Percentiles rank a stretch among this genome's conserved stretches.
Conservation (phyloP, 176 grass and related monocot species). For the Rhynchospora breviuscula region DNA sequence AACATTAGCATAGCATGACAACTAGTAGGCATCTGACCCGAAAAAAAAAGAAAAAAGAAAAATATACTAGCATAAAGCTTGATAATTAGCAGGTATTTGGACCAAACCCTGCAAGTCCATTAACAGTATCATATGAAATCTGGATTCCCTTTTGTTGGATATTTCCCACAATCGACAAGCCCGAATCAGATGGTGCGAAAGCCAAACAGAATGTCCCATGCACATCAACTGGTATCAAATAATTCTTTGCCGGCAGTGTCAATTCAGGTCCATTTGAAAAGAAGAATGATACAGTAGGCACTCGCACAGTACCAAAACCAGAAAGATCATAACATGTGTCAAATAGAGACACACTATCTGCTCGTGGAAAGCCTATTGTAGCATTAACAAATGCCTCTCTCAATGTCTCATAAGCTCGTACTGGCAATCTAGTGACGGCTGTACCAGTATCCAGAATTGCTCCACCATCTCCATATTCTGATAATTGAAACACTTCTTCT, state of each 20-base stretch:
- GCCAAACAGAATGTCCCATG: not conserved
- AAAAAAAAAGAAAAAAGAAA: not conserved
- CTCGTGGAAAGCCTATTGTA: not conserved
- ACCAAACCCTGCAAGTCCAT: not conserved
- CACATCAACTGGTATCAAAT: not conserved
- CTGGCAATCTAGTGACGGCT: not conserved
- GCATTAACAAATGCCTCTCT: not conserved
- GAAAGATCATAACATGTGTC: constrained; percentile 8
- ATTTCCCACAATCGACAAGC: not conserved
- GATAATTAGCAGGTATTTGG: not conserved
- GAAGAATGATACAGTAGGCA: not conserved
- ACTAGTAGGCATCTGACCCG: not conserved
- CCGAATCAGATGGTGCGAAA: not conserved
- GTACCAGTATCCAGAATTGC: not conserved
- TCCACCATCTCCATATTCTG: constrained; percentile 6
- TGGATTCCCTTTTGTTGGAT: constrained; percentile 1
- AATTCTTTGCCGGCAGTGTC: not conserved
- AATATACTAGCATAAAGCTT: not conserved
- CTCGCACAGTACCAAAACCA: not conserved
- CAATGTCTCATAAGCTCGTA: not conserved
- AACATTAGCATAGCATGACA: not conserved
- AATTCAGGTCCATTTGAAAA: constrained; percentile 4
- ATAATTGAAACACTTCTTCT: not conserved
- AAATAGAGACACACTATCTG: not conserved
- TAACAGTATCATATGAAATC: constrained; percentile 1